Conservation (phyloP, 192 early-diverging fungal species). For the Coemansia sp. region DNA sequence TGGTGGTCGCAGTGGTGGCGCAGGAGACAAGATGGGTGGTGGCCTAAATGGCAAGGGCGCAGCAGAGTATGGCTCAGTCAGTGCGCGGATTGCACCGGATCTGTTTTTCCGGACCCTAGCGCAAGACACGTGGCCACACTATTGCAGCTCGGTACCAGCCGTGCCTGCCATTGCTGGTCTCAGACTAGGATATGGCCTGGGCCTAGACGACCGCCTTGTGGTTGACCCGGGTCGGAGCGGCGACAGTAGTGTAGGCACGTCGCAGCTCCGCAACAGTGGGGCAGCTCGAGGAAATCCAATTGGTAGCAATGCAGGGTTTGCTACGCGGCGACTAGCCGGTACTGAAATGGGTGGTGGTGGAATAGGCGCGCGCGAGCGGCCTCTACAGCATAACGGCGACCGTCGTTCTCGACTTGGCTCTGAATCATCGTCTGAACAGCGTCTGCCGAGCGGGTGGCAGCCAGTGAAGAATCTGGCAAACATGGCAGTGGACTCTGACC, state of each 20-base stretch:
- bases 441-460: constrained; percentile 40
- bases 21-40: background rate
- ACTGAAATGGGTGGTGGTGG: background rate
- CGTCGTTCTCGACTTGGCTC: background rate
- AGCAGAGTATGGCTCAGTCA: background rate
- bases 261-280: constrained; percentile 10
- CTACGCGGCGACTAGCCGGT: background rate
- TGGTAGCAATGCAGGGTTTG: background rate
- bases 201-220: constrained; percentile 2
- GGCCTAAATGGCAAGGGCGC: background rate
- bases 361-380: background rate
- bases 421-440: background rate
- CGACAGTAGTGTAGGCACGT: background rate
- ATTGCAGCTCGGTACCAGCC: constrained; percentile 44
- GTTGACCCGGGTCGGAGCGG: background rate
- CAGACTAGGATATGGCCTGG: constrained; percentile 37
- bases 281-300: background rate
- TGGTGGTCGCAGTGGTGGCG: background rate
- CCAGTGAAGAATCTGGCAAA: constrained; percentile 18
- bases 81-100: constrained; percentile 34
- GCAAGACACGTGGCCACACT: constrained; percentile 54
- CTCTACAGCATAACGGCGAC: background rate
- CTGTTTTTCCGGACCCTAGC: constrained; percentile 49
- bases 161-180: constrained; percentile 37
- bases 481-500: constrained; percentile 31